Evolutionary conservation across 2,329 filamentous ascomycete genomes (phyloP).

Genomic region (Ceratocystis huliohia): DNA sequence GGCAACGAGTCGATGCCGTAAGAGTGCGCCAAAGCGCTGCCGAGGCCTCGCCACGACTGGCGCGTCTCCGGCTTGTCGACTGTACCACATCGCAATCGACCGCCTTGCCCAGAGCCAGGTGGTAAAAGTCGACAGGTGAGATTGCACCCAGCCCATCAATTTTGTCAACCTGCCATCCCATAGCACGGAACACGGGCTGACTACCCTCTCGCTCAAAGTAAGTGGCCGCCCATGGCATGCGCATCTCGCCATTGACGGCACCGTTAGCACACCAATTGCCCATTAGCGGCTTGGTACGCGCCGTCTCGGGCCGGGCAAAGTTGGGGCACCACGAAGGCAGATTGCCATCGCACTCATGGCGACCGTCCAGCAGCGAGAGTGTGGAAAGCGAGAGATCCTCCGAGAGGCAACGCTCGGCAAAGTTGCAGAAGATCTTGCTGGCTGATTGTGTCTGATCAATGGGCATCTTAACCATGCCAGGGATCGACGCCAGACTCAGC

Average conservation of each 20-base stretch:
- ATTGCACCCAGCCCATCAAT: slow-evolving; percentile 19
- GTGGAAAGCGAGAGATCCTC: slow-evolving; percentile 17
- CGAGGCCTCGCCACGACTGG: slow-evolving; percentile 10
- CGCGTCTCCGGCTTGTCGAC: slow-evolving; percentile 1
- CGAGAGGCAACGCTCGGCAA: slow-evolving; percentile 17
- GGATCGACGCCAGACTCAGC: slow-evolving; percentile 15
- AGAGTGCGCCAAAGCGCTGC: slow-evolving; percentile 15
- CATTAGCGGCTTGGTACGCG: slow-evolving; percentile 5
- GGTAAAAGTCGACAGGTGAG: slow-evolving; percentile 11
- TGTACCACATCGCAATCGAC: slow-evolving; percentile 15
- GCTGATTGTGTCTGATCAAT: background rate
- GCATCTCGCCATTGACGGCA: slow-evolving; percentile 14
- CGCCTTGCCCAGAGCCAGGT: slow-evolving; percentile 9
- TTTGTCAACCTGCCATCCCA: slow-evolving; percentile 19
- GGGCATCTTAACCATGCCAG: slow-evolving; percentile 13
- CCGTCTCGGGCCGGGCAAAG: slow-evolving; percentile 14
- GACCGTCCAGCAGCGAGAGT: slow-evolving; percentile 17
- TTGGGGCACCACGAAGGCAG: slow-evolving; percentile 20
- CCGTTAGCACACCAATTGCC: slow-evolving; percentile 18
- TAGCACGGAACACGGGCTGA: slow-evolving; percentile 15
- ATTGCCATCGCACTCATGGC: slow-evolving; percentile 12
- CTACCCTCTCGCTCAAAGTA: slow-evolving; percentile 18
- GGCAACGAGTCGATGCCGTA: slow-evolving; percentile 12
- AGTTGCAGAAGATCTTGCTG: slow-evolving; percentile 13
- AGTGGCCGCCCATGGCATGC: slow-evolving; percentile 18